Base-by-base conservation (phyloP, 2,329 filamentous ascomycete genomes). In the Aspergillus clavatus region DNA sequence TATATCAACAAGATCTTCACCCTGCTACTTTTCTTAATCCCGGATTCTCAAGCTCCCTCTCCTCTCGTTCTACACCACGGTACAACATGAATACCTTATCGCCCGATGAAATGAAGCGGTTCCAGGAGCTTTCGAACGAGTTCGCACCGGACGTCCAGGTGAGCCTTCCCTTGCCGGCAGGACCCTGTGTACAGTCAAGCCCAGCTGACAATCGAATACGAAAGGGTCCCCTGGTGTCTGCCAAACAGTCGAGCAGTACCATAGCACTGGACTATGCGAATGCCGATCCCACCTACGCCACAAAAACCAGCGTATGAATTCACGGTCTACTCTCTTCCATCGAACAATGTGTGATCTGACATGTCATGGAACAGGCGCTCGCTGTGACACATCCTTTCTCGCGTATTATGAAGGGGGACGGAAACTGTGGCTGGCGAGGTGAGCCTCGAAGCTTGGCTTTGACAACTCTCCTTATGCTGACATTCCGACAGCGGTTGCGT, bases 341-440 rank as follows among this genome's bases (percentile, higher is more conserved):
- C 19, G 18, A 27, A 27, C 22, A 33, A 42, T 36, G 36, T 46
- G 12, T 38, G 7, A 16, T 41, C 48, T 62, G 21, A 53, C 48
- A 36, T 10, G 27, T 50, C 37, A n/a, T 31, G n/a, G 36, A n/a
- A 42, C 56, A 95, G 89, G 79, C 83, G 16, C 78, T 98, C 43
- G 86, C 89, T 5, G 78, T 84, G 58, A 88, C 85, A 45, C 95
- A 95, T 67, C 87, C 88, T 16, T 84, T 89, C 64, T 95, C 91
- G 63, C 87, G 93, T 44, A 84, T 84, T 8, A 82, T 95, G 65
- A 84, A 86, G 68, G 91, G 93, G 42, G 91, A 97, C 71, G 93
- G 93, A 47, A 94, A 95, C 65, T 97, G 93, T 70, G 93, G 91
- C 60, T 97, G 93, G 91, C 82, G 91, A 84, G 93, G 91, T 96